phyloP scores from a whole-genome alignment of 768 basidiomycete genomes.

The Tricholoma sp. region DNA sequence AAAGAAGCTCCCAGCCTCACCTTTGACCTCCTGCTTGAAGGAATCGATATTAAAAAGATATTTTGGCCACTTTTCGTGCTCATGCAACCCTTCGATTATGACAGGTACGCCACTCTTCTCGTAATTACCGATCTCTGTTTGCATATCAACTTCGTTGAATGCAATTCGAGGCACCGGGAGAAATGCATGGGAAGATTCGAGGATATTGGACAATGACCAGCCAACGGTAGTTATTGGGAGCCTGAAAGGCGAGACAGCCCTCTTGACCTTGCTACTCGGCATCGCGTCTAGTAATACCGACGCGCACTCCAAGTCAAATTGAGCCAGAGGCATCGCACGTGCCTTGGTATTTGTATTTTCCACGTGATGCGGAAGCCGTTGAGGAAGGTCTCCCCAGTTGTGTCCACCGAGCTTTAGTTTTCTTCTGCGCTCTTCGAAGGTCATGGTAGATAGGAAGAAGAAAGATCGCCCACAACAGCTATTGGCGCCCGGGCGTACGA shows the following conservation, averaged over 20 bases:
- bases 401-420: constrained; percentile 14
- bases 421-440: constrained; percentile 18
- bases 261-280: constrained; percentile 6
- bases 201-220: constrained; percentile 43
- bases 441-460: constrained; percentile 4
- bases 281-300: constrained; percentile 2
- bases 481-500: background rate
- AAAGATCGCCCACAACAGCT: background rate
- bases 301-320: constrained; percentile 1
- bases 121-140: constrained; percentile 33
- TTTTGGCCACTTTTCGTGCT: constrained; percentile 48
- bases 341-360: background rate
- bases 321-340: background rate
- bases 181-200: constrained; percentile 18
- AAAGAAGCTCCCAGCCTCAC: constrained; percentile 19
- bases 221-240: constrained; percentile 17
- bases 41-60: constrained; percentile 52
- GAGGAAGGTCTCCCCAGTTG: constrained; percentile 16
- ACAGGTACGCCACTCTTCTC: constrained; percentile 54
- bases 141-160: constrained; percentile 23
- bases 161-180: constrained; percentile 33
- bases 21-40: constrained; percentile 33
- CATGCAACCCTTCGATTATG: constrained; percentile 59
- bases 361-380: constrained; percentile 11
- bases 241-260: background rate